Conservation (phyloP, 2,329 filamentous ascomycete genomes). For the Fusarium nisikadoi region DNA sequence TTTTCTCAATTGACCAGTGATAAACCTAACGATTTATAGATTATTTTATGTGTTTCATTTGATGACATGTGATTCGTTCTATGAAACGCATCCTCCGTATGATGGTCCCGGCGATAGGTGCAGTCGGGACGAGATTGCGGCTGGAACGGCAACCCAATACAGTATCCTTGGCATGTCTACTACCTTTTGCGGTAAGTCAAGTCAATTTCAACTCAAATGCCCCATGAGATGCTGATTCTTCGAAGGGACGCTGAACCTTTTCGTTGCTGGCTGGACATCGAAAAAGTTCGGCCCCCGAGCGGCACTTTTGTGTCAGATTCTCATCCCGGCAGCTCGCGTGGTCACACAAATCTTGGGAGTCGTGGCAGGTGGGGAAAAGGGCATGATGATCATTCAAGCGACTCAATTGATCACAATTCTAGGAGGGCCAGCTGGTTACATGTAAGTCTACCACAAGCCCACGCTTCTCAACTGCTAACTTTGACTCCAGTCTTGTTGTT, state of each 20-base stretch:
- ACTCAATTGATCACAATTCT: constrained; percentile 75
- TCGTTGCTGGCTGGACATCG: constrained; percentile 73
- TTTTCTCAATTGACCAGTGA: too few relatives aligned
- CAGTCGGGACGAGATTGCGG: constrained; percentile 69
- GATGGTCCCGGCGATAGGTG: constrained; percentile 64
- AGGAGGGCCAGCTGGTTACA: constrained; percentile 75
- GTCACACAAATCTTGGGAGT: constrained; percentile 73
- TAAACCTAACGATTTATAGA: constrained; percentile 38
- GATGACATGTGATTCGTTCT: constrained; percentile 79
- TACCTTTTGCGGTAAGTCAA: constrained; percentile 67
- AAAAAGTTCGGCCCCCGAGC: constrained; percentile 72
- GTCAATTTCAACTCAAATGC: neutral
- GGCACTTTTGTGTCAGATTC: constrained; percentile 70
- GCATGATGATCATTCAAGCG: constrained; percentile 75
- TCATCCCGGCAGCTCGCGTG: constrained; percentile 72
- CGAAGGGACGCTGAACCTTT: constrained; percentile 55
- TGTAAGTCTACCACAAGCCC: constrained; percentile 49
- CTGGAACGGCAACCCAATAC: constrained; percentile 70
- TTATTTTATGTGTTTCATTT: constrained; percentile 74
- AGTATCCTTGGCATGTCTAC: constrained; percentile 75
- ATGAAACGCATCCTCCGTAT: constrained; percentile 65
- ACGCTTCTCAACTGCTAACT: neutral
- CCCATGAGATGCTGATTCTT: rapidly evolving
- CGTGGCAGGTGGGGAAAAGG: constrained; percentile 65
- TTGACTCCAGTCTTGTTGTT: constrained; percentile 61